Percentiles rank a stretch among this genome's conserved stretches.
These are phyloP conservation scores for Scheffersomyces illinoinensis DNA, from an alignment of 1,139 yeast species.

Conservation along the genomic window DNA sequence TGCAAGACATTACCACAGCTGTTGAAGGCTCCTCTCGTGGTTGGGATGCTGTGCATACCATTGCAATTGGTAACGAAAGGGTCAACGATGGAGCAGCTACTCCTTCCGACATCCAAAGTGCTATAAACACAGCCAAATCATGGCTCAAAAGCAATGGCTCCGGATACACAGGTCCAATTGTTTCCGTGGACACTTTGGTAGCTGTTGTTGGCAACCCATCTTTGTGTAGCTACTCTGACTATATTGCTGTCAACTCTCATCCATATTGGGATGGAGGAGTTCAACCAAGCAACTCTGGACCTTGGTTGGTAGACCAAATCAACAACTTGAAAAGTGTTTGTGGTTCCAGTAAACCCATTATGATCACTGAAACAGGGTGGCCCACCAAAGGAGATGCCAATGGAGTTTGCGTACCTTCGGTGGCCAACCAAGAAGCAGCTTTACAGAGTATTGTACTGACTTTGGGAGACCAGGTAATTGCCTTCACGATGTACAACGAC, in stretches of 20 bases:
- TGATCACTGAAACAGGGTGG: slow-evolving; percentile 82
- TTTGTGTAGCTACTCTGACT: slow-evolving; percentile 70
- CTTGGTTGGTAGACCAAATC: slow-evolving; percentile 68
- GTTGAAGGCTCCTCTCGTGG: slow-evolving; percentile 55
- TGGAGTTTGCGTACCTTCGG: slow-evolving; percentile 73
- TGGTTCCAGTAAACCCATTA: slow-evolving; percentile 56
- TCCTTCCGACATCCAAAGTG: slow-evolving; percentile 54
- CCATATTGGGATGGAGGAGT: slow-evolving; percentile 78
- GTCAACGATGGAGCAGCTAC: slow-evolving; percentile 69
- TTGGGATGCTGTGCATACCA: slow-evolving; percentile 74
- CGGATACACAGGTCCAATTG: slow-evolving; percentile 69
- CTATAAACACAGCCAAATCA: slow-evolving; percentile 56
- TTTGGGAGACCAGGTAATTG: slow-evolving; percentile 57
- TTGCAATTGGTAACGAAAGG: slow-evolving; percentile 79
- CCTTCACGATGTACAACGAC: slow-evolving; percentile 75
- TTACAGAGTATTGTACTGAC: slow-evolving; percentile 53
- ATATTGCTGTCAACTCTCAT: slow-evolving; percentile 80
- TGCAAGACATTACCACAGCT: slow-evolving; percentile 54
- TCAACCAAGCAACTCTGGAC: slow-evolving; percentile 65
- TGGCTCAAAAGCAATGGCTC: slow-evolving; percentile 55
- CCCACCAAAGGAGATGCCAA: slow-evolving; percentile 68
- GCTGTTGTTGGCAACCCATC: slow-evolving; percentile 73
- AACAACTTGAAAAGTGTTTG: slow-evolving; percentile 66
- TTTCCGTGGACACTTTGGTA: slow-evolving; percentile 76
- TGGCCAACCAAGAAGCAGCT: slow-evolving; percentile 61